These are phyloP conservation scores for Globisporangium mamillatum DNA, from an alignment of 352 stramenopile genomes.

Conservation along the genomic window DNA sequence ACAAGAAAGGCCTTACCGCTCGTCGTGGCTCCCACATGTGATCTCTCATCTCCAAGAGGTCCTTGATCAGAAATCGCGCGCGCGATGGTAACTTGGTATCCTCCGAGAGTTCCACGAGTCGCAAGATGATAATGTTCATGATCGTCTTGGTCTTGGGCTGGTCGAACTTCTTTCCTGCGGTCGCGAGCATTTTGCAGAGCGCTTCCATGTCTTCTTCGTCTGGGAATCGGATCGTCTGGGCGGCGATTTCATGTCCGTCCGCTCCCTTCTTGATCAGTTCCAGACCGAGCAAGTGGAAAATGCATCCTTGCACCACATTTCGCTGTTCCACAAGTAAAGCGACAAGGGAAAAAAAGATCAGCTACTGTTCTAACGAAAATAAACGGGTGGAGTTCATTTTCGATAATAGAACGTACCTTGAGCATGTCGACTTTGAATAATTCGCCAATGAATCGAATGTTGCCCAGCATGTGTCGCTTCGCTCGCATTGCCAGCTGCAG, in stretches of 20 bases:
- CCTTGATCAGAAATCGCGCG: slow-evolving; percentile 78
- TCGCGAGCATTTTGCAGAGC: slow-evolving; percentile 84
- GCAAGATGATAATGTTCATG: slow-evolving; percentile 86
- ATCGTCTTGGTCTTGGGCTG: slow-evolving; percentile 67
- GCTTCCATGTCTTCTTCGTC: slow-evolving; percentile 85
- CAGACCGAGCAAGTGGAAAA: slow-evolving; percentile 80
- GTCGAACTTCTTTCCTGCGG: slow-evolving; percentile 86
- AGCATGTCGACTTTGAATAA: slow-evolving; percentile 87
- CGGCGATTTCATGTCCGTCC: slow-evolving; percentile 41
- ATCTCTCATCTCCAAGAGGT: slow-evolving; percentile 81
- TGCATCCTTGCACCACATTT: slow-evolving; percentile 68
- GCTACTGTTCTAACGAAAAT: background rate
- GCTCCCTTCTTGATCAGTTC: slow-evolving; percentile 45
- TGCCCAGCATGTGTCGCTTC: slow-evolving; percentile 81
- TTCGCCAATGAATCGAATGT: slow-evolving; percentile 88
- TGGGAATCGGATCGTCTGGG: slow-evolving; percentile 69
- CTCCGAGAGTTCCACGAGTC: slow-evolving; percentile 80
- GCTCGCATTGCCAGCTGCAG: slow-evolving; percentile 49
- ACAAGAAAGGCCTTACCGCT: slow-evolving; percentile 32
- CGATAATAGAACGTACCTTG: slow-evolving; percentile 38
- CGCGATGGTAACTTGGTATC: slow-evolving; percentile 69
- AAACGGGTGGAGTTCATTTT: background rate
- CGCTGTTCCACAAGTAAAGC: slow-evolving; percentile 27
- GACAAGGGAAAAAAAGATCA: background rate
- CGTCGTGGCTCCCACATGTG: slow-evolving; percentile 85